These are phyloP conservation scores for Backusella psychrophila DNA, from an alignment of 192 early-diverging fungal genomes.

Conservation along the genomic window DNA sequence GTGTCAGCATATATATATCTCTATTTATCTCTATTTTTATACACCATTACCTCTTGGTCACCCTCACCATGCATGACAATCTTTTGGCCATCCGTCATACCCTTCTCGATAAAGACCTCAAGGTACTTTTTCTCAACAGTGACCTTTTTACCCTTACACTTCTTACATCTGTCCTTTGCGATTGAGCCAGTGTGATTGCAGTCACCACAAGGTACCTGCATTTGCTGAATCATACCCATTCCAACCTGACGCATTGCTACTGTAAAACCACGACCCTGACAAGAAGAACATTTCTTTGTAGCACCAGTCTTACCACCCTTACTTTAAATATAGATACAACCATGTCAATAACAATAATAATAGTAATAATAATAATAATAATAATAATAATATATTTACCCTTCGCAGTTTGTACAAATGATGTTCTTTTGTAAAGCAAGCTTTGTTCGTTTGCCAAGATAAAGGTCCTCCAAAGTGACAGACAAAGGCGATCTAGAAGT, in stretches of 20 bases:
- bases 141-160: slow-evolving; percentile 89
- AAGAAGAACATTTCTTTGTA: slow-evolving; percentile 66
- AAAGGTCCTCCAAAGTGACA: slow-evolving; percentile 91
- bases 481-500: slow-evolving; percentile 71
- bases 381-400: slow-evolving; percentile 33
- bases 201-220: slow-evolving; percentile 76
- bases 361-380: background rate
- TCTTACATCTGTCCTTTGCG: slow-evolving; percentile 87
- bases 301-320: slow-evolving; percentile 84
- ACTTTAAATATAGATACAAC: background rate
- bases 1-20: background rate
- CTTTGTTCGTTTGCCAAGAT: slow-evolving; percentile 83
- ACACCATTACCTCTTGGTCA: slow-evolving; percentile 67
- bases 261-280: slow-evolving; percentile 80
- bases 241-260: slow-evolving; percentile 81
- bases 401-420: slow-evolving; percentile 59
- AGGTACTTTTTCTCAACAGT: slow-evolving; percentile 85
- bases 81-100: slow-evolving; percentile 87
- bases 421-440: slow-evolving; percentile 82
- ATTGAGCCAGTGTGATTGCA: slow-evolving; percentile 86
- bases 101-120: slow-evolving; percentile 92
- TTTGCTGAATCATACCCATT: slow-evolving; percentile 89
- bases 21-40: background rate
- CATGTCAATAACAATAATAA: background rate
- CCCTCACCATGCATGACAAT: slow-evolving; percentile 92